Evolutionary conservation across 768 basidiomycete genomes (phyloP), one percentile per base, ranked within the genome.

Genomic region (Mycena vitilis): DNA sequence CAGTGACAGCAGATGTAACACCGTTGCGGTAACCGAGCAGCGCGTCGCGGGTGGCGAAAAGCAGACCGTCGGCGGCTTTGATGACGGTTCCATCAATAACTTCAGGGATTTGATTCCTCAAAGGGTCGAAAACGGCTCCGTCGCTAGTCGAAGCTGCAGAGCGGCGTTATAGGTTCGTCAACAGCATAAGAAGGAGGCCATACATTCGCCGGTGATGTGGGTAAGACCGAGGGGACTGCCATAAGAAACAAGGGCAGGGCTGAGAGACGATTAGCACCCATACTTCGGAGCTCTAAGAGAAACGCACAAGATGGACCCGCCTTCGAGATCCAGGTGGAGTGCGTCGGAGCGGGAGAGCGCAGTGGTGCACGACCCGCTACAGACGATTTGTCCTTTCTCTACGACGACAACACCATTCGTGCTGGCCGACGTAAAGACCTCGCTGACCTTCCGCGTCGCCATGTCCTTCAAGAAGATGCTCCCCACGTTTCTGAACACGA

Each of bases 121-220:
- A 76, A 15, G 87, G 85, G 70, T 90, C 90, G 16, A 83, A 81
- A 3, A 88, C 86, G 20, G 73, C 48, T 0, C 93, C 93, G 72
- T 95, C 93, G 40, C 81, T 82, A 4, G 94, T 94, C 4, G 87
- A 87, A 4, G 82, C 75, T 95, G 92, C 78, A 72, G n/a, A n/a
- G n/a, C n/a, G n/a, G n/a, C n/a, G n/a, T n/a, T n/a, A n/a, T n/a
- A n/a, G n/a, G n/a, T n/a, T n/a, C n/a, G n/a, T 74, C 2, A 91
- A 92, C 10, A n/a, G 16, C 25, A 34, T 16, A 12, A 51, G 3
- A 34, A 86, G 78, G 1, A 91, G 91, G 86, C 8, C 36, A 84
- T 16, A 88, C 86, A 42, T 93, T 76, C 0, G 89, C 92, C n/a
- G 86, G 88, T 16, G 7, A 71, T 71, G n/a, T 76, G 78, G 3